Conservation (phyloP, 495 filamentous ascomycete species). For the Trichoderma erinaceum region DNA sequence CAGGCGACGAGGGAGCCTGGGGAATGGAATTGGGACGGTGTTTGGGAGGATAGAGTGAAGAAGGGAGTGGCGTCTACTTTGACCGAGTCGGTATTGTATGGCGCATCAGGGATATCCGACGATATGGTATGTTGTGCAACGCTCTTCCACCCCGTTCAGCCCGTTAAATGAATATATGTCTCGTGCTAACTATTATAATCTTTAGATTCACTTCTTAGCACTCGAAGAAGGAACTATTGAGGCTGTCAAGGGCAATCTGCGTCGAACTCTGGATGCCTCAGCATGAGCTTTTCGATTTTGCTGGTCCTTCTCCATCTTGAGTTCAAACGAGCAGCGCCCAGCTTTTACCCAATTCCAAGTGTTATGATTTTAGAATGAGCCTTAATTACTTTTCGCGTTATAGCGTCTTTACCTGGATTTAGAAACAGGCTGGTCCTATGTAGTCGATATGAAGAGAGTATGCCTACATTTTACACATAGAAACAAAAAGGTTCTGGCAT, state of each 20-base stretch:
- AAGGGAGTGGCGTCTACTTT: slow-evolving; percentile 68
- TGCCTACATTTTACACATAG: no score
- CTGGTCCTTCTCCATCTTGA: not conserved
- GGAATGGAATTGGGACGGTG: slow-evolving; percentile 95
- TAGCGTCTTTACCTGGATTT: not conserved
- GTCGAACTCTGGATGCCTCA: slow-evolving; percentile 41
- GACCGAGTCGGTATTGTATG: slow-evolving; percentile 71
- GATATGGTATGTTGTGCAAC: slow-evolving; percentile 53
- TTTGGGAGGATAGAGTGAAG: slow-evolving; percentile 80
- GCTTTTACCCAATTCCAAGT: not conserved
- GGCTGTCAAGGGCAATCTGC: slow-evolving; percentile 54
- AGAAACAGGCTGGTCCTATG: not conserved
- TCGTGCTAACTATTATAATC: slow-evolving; percentile 6
- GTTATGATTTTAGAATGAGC: no score
- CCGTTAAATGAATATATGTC: not conserved
- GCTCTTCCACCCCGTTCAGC: slow-evolving; percentile 9
- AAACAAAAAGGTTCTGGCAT: no score
- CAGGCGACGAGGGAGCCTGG: slow-evolving; percentile 48
- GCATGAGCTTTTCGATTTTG: slow-evolving; percentile 15
- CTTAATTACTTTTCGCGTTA: not conserved
- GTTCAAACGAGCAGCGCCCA: no score
- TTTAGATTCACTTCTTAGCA: slow-evolving; percentile 63
- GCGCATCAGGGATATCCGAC: slow-evolving; percentile 52
- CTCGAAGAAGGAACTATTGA: slow-evolving; percentile 56
- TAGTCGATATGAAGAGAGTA: not conserved